These are phyloP conservation scores for Xylaria intraflava DNA, from an alignment of 495 filamentous ascomycete species.

Conservation along the genomic window DNA sequence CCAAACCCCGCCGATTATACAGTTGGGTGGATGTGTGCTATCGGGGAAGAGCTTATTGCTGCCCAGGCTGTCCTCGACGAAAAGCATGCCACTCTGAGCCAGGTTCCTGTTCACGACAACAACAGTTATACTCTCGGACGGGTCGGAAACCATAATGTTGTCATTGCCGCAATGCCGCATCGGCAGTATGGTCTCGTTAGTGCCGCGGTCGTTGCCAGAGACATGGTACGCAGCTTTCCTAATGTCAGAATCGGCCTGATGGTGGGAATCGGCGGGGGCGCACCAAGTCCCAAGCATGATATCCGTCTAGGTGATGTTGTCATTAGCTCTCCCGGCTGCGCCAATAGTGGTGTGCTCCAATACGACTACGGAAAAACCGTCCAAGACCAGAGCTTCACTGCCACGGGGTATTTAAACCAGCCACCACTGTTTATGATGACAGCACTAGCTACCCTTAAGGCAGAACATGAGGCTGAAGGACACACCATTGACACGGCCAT, in stretches of 20 bases:
- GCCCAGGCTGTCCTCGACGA: neutral
- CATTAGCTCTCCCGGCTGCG: slow-evolving; percentile 24
- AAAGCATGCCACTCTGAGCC: neutral
- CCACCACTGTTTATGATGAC: slow-evolving; percentile 22
- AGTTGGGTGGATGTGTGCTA: neutral
- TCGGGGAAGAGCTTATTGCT: neutral
- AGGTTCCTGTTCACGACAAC: neutral
- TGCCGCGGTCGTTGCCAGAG: slow-evolving; percentile 23
- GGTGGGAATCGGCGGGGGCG: slow-evolving; percentile 44
- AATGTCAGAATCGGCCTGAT: slow-evolving; percentile 37
- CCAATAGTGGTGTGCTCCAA: slow-evolving; percentile 30
- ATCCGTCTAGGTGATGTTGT: slow-evolving; percentile 43
- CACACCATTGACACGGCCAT: neutral
- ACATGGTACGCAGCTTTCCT: slow-evolving; percentile 37
- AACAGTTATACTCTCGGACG: neutral
- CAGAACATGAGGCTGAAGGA: neutral
- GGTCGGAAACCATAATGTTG: slow-evolving; percentile 19
- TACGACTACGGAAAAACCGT: slow-evolving; percentile 31
- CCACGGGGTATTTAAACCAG: slow-evolving; percentile 18
- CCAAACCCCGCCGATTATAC: neutral
- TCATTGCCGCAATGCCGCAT: slow-evolving; percentile 34
- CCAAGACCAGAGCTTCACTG: slow-evolving; percentile 11
- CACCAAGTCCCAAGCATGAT: slow-evolving; percentile 27
- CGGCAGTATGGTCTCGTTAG: slow-evolving; percentile 33
- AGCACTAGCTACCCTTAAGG: slow-evolving; percentile 13